Evolutionary conservation across 148 eudicot species (phyloP), one percentile per base, ranked within the genome.

Genomic region (Nepenthes mirabilis): DNA sequence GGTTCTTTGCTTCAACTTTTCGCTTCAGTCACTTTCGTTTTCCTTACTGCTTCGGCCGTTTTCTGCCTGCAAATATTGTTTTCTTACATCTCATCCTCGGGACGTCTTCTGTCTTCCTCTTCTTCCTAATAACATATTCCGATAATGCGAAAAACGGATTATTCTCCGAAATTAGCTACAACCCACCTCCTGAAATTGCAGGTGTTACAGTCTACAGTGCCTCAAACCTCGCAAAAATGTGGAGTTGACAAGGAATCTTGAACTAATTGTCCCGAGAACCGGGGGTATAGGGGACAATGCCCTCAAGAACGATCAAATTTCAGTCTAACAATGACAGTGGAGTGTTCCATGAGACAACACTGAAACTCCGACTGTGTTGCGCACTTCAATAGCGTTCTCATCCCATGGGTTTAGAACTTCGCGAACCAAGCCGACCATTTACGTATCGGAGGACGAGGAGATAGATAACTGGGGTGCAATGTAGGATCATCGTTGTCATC

Each of bases 51-150:
- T n/a, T n/a, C n/a, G n/a, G n/a, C n/a, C n/a, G n/a, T n/a, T n/a
- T n/a, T n/a, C n/a, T n/a, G n/a, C n/a, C n/a, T n/a, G n/a, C n/a
- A n/a, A n/a, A n/a, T n/a, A n/a, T n/a, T n/a, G n/a, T n/a, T n/a
- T n/a, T n/a, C n/a, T n/a, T n/a, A n/a, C n/a, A n/a, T 80, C 57
- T 84, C 96, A 77, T 93, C 96, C 56, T 81, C 72, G 54, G 79
- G 36, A 70, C 79, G 33, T 69, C 89, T 58, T 68, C 52, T 32
- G 33, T 36, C 59, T 67, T 67, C 65, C 36, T 79, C 62, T 52
- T 80, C 68, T 83, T 87, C 68, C 79, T 82, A 23, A 75, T 82
- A 65, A 62, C 72, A 0, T 88, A 61, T 59, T 86, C 89, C 2
- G 96, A 88, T 9, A 86, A 34, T 14, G 86, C 75, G 61, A 82